A percentile compares a stretch with the other conserved stretches of the same genome.
Evolutionary conservation across 116 monocot species (phyloP).

Genomic region (Papilionanthe hybrid): DNA sequence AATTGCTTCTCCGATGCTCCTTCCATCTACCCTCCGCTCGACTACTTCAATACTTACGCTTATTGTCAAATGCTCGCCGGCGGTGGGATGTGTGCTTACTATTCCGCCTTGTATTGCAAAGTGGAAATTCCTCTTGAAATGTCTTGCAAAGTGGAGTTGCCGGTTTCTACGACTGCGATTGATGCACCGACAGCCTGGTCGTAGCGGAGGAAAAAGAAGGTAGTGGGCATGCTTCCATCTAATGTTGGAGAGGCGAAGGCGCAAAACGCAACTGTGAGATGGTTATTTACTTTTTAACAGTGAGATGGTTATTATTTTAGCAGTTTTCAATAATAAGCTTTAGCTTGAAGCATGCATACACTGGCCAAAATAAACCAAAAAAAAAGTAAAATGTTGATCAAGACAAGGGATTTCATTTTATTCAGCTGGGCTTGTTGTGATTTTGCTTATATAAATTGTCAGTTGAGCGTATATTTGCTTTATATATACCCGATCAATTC

Average conservation of each 20-base stretch:
- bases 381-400: neutral
- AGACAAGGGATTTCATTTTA: neutral
- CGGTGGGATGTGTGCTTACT: conserved; percentile 4
- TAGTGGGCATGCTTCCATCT: conserved; percentile 75
- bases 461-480: neutral
- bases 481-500: neutral
- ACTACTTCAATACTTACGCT: conserved; percentile 28
- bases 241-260: conserved; percentile 80
- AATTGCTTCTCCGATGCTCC: conserved; percentile 8
- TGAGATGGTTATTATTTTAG: too few relatives aligned
- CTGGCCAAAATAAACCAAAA: neutral
- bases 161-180: conserved; percentile 1
- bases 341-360: neutral
- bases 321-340: too few relatives aligned
- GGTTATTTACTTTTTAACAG: too few relatives aligned
- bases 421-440: neutral
- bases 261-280: conserved; percentile 45
- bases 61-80: conserved; percentile 19
- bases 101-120: conserved; percentile 3
- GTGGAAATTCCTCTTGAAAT: neutral
- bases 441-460: neutral
- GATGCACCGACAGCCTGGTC: neutral
- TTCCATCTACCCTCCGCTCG: conserved; percentile 3
- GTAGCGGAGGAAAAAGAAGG: conserved; percentile 54
- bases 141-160: conserved; percentile 3